Percentiles rank a stretch among this genome's conserved stretches.
These are phyloP conservation scores for Epichloe uncinata DNA, from an alignment of 2,329 filamentous ascomycete species.

Conservation along the genomic window DNA sequence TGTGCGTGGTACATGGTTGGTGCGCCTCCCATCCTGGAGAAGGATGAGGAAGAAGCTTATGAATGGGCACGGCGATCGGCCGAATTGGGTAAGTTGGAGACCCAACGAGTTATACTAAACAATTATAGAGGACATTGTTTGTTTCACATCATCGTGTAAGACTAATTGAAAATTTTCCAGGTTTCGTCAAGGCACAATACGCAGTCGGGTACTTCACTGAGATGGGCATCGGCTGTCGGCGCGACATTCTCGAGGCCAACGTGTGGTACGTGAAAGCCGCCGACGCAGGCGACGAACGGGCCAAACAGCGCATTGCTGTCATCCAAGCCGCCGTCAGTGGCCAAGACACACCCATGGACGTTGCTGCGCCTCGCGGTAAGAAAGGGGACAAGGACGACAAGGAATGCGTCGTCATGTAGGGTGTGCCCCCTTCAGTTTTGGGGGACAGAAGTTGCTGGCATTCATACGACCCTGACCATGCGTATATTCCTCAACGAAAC, in stretches of 20 bases:
- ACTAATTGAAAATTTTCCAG: conserved; percentile 23
- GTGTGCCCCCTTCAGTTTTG: background rate
- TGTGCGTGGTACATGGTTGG: conserved; percentile 99
- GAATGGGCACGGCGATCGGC: conserved; percentile 89
- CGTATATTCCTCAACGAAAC: too few relatives aligned
- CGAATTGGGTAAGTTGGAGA: conserved; percentile 53
- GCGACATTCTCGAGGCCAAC: conserved; percentile 91
- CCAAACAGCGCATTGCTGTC: conserved; percentile 71
- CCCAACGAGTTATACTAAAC: too few relatives aligned
- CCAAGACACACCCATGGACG: conserved; percentile 40
- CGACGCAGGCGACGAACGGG: conserved; percentile 79
- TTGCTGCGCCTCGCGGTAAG: conserved; percentile 38
- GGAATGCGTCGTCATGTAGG: conserved; percentile 44
- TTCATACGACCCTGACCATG: background rate
- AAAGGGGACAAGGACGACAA: conserved; percentile 39
- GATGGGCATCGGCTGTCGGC: conserved; percentile 91
- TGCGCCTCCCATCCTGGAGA: conserved; percentile 80
- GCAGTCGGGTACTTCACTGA: conserved; percentile 95
- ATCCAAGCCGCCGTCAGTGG: conserved; percentile 70
- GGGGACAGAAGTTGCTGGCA: background rate
- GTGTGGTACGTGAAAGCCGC: conserved; percentile 97
- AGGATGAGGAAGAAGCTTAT: conserved; percentile 91
- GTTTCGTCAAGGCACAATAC: conserved; percentile 69
- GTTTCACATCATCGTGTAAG: background rate
- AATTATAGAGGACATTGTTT: too few relatives aligned